These are phyloP conservation scores for Ailanthus altissimus DNA, from an alignment of 345 rosid species.

Conservation along the genomic window DNA sequence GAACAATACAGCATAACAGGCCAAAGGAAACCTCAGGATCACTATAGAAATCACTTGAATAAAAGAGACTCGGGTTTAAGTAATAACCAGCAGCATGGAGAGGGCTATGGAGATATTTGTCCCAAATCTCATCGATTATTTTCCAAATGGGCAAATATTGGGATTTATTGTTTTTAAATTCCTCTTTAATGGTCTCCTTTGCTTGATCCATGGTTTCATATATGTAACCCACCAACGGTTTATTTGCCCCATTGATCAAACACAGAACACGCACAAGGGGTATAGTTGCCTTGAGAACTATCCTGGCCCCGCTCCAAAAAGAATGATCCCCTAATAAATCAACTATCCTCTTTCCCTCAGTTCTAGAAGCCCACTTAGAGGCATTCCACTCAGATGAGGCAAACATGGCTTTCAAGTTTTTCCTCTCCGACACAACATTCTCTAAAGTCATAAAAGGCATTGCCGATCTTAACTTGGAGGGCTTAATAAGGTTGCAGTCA, in stretches of 20 bases:
- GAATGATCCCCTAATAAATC: conserved; percentile 35
- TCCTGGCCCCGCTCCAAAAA: conserved; percentile 53
- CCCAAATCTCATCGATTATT: conserved; percentile 66
- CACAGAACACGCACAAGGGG: conserved; percentile 45
- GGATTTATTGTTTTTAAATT: conserved; percentile 26
- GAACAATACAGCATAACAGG: conserved; percentile 41
- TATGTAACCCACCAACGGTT: conserved; percentile 53
- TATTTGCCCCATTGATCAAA: conserved; percentile 35
- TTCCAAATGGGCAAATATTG: conserved; percentile 49
- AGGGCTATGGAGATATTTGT: conserved; percentile 47
- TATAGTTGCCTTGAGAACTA: conserved; percentile 42
- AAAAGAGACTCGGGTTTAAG: conserved; percentile 57
- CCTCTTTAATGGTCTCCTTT: conserved; percentile 51
- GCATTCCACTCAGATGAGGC: conserved; percentile 42
- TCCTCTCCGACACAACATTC: conserved; percentile 42
- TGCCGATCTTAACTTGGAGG: conserved; percentile 41
- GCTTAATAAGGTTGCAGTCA: conserved; percentile 33
- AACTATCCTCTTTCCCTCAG: conserved; percentile 38
- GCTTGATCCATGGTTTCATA: conserved; percentile 63
- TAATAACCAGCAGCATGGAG: conserved; percentile 71
- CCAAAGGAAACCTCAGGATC: conserved; percentile 55
- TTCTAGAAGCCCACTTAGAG: conserved; percentile 31
- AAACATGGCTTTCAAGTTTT: conserved; percentile 46
- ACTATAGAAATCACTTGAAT: conserved; percentile 44
- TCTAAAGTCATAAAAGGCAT: conserved; percentile 46